Conservation (phyloP, 371 early-diverging fungal species). For the Mortierella sp. region DNA sequence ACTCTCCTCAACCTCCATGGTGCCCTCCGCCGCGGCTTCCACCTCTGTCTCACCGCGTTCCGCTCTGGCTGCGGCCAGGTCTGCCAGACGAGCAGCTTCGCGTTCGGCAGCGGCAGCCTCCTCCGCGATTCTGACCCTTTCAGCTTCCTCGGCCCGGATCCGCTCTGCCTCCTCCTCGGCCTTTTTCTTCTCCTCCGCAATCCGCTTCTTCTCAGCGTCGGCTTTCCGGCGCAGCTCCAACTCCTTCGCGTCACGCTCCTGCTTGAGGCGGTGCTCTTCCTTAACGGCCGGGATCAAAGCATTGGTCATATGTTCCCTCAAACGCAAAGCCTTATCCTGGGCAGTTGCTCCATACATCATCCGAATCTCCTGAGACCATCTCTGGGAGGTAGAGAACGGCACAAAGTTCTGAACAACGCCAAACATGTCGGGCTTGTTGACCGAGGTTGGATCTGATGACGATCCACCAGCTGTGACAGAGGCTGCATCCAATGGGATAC, state of each 20-base stretch:
- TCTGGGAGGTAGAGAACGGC: slow-evolving; percentile 81
- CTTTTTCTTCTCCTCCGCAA: slow-evolving; percentile 65
- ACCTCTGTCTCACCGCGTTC: slow-evolving; percentile 53
- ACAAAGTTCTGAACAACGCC: slow-evolving; percentile 76
- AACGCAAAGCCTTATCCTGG: slow-evolving; percentile 70
- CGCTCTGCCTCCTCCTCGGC: slow-evolving; percentile 66
- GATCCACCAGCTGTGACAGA: slow-evolving; percentile 17
- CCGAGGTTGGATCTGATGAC: slow-evolving; percentile 19
- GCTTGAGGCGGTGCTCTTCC: slow-evolving; percentile 67
- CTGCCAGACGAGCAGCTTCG: slow-evolving; percentile 32
- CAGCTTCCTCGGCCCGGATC: slow-evolving; percentile 54
- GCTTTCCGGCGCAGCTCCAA: slow-evolving; percentile 69
- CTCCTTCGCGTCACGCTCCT: slow-evolving; percentile 63
- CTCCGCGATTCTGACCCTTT: slow-evolving; percentile 30
- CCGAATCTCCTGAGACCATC: slow-evolving; percentile 91
- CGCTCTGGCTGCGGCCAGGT: slow-evolving; percentile 39
- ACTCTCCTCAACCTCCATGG: slow-evolving; percentile 62
- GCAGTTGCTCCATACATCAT: slow-evolving; percentile 80
- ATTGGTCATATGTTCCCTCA: slow-evolving; percentile 77
- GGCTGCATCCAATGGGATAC: slow-evolving; percentile 14
- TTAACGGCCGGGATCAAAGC: slow-evolving; percentile 80
- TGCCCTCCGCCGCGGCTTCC: slow-evolving; percentile 42
- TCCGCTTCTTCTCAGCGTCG: slow-evolving; percentile 61
- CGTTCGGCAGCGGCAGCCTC: slow-evolving; percentile 46
- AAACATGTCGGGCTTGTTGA: slow-evolving; percentile 57